Conservation (phyloP, 371 early-diverging fungal species). For the Rhizopus sp. region DNA sequence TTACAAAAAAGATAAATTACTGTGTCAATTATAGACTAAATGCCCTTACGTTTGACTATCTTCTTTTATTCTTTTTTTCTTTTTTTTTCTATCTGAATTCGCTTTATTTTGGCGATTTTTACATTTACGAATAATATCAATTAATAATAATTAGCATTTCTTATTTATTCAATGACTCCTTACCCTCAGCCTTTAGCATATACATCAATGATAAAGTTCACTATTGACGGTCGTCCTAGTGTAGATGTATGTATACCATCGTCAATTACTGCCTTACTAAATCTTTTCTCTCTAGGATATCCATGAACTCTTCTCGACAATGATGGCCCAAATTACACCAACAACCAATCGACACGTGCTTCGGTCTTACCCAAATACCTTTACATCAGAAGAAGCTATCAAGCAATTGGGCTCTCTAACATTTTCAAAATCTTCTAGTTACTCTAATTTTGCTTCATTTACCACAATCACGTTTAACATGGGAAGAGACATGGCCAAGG, state of each 20-base stretch:
- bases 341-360: slow-evolving; percentile 35
- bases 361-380: slow-evolving; percentile 40
- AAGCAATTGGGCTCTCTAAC: slow-evolving; percentile 30
- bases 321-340: slow-evolving; percentile 12
- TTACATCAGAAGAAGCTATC: slow-evolving; percentile 54
- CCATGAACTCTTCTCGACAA: slow-evolving; percentile 23
- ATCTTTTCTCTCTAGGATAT: slow-evolving; percentile 17
- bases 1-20: too few relatives aligned
- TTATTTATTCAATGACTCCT: not conserved
- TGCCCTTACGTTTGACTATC: not conserved
- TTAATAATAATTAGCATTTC: not conserved
- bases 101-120: not conserved
- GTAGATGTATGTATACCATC: slow-evolving; percentile 26
- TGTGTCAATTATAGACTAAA: not conserved
- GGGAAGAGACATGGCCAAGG: slow-evolving; percentile 54
- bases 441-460: slow-evolving; percentile 13
- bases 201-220: slow-evolving; percentile 36
- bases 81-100: not conserved
- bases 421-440: slow-evolving; percentile 29
- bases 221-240: slow-evolving; percentile 36
- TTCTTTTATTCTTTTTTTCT: not conserved
- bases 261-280: too few relatives aligned
- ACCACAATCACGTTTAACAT: slow-evolving; percentile 55
- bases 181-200: slow-evolving; percentile 16
- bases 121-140: not conserved